Percentiles rank a stretch among this genome's conserved stretches.
phyloP scores from a whole-genome alignment of 1,139 yeast genomes.

The Yamadazyma aaseri region DNA sequence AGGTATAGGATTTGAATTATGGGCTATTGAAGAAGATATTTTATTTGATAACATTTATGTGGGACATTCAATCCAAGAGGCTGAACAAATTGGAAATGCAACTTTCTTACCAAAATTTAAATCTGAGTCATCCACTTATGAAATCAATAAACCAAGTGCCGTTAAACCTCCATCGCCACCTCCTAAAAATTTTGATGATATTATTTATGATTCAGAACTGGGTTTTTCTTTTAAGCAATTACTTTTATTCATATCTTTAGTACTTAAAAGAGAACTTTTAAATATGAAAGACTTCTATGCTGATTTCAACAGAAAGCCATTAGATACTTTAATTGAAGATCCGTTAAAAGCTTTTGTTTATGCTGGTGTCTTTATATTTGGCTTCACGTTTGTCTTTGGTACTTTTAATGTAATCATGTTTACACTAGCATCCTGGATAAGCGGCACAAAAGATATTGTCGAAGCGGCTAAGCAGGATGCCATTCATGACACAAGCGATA shows the following conservation, averaged over 20 bases:
- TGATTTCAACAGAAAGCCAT: slow-evolving; percentile 44
- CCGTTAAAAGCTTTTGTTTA: slow-evolving; percentile 53
- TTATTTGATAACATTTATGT: slow-evolving; percentile 81
- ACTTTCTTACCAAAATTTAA: slow-evolving; percentile 66
- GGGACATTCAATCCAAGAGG: slow-evolving; percentile 80
- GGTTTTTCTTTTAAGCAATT: slow-evolving; percentile 17
- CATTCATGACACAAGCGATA: slow-evolving; percentile 7
- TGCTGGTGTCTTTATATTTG: slow-evolving; percentile 37
- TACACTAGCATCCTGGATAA: slow-evolving; percentile 11
- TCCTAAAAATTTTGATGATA: slow-evolving; percentile 40
- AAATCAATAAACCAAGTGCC: slow-evolving; percentile 38
- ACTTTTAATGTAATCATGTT: slow-evolving; percentile 34
- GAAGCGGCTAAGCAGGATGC: slow-evolving; percentile 9
- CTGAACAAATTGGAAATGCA: slow-evolving; percentile 75
- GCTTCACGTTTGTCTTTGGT: slow-evolving; percentile 43
- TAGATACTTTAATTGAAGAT: slow-evolving; percentile 35
- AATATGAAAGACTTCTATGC: slow-evolving; percentile 31
- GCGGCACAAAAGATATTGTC: slow-evolving; percentile 21
- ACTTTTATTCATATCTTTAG: slow-evolving; percentile 20
- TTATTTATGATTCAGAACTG: slow-evolving; percentile 27
- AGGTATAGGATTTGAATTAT: slow-evolving; percentile 83
- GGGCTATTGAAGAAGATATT: slow-evolving; percentile 80
- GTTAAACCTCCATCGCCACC: slow-evolving; percentile 37
- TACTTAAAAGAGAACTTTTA: slow-evolving; percentile 22
- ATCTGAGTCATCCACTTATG: slow-evolving; percentile 48